Base-by-base conservation (phyloP, 1,139 yeast species). In the Oligophagozyma castellii region DNA sequence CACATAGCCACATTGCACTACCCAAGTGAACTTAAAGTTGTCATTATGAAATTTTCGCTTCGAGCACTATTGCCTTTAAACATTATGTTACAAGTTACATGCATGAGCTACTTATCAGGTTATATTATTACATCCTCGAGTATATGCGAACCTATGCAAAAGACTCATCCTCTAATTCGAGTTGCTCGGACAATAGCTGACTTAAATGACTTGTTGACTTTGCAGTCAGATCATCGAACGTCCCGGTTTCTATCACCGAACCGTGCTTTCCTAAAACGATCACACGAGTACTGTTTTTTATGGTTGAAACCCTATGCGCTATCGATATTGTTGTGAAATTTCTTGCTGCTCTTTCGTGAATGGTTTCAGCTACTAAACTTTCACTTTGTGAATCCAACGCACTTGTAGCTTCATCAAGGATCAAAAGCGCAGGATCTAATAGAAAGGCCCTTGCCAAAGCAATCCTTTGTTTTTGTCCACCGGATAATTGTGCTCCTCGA, bases 401-500 rank as follows among this genome's bases (percentile, higher is more conserved):
- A 16, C 83, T 73, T 0, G 92, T 78, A 7, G 89, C 86, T 49
- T 78, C 92, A 45, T 78, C 92, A 32, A 78, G 56, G 22, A 79
- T 69, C 36, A 79, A 55, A 21, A 79, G 61, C 2, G 73, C 60
- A 2, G 93, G 89, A 31, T 70, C 61, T 38, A 77, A 67, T 35
- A 79, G 65, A 35, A 35, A 70, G 3, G 93, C 86, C 37, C 95
- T 61, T 1, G 95, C 94, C 38, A 83, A 67, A 4, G 95, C 94
- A 27, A 83, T 70, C 46, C 95, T 65, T 56, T 83, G 95, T 51
- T 80, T 80, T 49, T 83, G 95, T 4, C 95, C 95, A 22, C 95
- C 95, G 1, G 61, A 47, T 28, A 86, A 59, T 45, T 83, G 92
- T 0, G 95, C 72, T 8, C 86, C 84, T 32, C 92, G 66, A 0